These are phyloP conservation scores for Xylariaceae sp. DNA, from an alignment of 2,329 filamentous ascomycete species.

Conservation along the genomic window DNA sequence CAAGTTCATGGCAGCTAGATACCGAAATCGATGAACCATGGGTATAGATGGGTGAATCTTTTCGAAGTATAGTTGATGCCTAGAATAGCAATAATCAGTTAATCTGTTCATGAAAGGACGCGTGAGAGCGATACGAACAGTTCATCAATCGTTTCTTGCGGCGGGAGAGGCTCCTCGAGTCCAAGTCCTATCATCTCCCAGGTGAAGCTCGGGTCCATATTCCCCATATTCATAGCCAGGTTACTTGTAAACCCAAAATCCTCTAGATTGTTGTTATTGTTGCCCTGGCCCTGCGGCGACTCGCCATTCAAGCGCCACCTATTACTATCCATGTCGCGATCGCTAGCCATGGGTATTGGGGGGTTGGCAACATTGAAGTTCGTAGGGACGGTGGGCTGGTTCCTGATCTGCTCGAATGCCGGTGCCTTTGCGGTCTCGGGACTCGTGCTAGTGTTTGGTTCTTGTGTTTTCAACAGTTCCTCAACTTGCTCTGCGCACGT, in stretches of 20 bases:
- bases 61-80: slow-evolving; percentile 81
- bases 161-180: slow-evolving; percentile 55
- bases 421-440: slow-evolving; percentile 36
- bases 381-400: slow-evolving; percentile 30
- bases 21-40: slow-evolving; percentile 85
- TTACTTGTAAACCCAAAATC: slow-evolving; percentile 54
- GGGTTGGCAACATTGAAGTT: slow-evolving; percentile 44
- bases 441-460: slow-evolving; percentile 39
- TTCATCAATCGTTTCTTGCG: slow-evolving; percentile 69
- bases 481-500: slow-evolving; percentile 83
- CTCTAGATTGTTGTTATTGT: slow-evolving; percentile 37
- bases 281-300: slow-evolving; percentile 38
- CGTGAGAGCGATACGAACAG: too few relatives aligned
- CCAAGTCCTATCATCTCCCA: slow-evolving; percentile 72
- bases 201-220: slow-evolving; percentile 56
- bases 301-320: slow-evolving; percentile 55
- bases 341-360: slow-evolving; percentile 42
- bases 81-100: too few relatives aligned
- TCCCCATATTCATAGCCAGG: slow-evolving; percentile 48
- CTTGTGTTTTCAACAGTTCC: slow-evolving; percentile 79
- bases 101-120: too few relatives aligned
- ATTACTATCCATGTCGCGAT: slow-evolving; percentile 48
- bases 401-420: slow-evolving; percentile 32
- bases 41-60: slow-evolving; percentile 83
- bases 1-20: slow-evolving; percentile 83